A percentile compares a stretch with the other conserved stretches of the same genome.
Conservation (phyloP, 257 asterid species). For the Salvia splendens region DNA sequence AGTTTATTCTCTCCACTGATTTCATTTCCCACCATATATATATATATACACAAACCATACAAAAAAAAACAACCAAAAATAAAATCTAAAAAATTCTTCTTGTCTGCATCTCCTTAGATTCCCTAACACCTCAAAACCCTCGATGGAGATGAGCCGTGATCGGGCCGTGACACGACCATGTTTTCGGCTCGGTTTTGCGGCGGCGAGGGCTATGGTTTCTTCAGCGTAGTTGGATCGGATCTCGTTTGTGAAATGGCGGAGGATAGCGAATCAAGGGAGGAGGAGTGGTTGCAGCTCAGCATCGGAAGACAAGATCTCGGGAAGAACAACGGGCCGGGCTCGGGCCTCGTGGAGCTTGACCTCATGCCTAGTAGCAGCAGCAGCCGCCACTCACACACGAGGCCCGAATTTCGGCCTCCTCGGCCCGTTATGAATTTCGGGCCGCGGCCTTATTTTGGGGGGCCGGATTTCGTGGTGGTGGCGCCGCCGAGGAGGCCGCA, state of each 20-base stretch:
- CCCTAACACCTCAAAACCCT: not conserved
- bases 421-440: not conserved
- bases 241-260: slow-evolving; percentile 44
- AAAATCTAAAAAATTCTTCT: slow-evolving; percentile 19
- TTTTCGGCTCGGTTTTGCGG: slow-evolving; percentile 42
- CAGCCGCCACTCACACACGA: too few relatives aligned
- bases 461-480: slow-evolving; percentile 72
- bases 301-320: slow-evolving; percentile 32
- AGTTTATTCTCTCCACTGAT: slow-evolving; percentile 34
- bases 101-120: slow-evolving; percentile 40
- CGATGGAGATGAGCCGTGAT: slow-evolving; percentile 39
- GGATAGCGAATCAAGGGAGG: slow-evolving; percentile 40
- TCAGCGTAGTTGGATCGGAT: slow-evolving; percentile 47
- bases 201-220: slow-evolving; percentile 40
- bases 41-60: not conserved
- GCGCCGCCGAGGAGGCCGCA: slow-evolving; percentile 79
- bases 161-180: slow-evolving; percentile 61
- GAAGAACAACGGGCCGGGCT: slow-evolving; percentile 21
- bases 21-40: slow-evolving; percentile 6
- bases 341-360: slow-evolving; percentile 55
- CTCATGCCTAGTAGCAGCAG: slow-evolving; percentile 41
- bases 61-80: not conserved
- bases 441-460: slow-evolving; percentile 37
- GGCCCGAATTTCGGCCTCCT: slow-evolving; percentile 26
- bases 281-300: slow-evolving; percentile 74